Conservation (phyloP, 768 basidiomycete genomes). For the Kwoniella heveanensis region DNA sequence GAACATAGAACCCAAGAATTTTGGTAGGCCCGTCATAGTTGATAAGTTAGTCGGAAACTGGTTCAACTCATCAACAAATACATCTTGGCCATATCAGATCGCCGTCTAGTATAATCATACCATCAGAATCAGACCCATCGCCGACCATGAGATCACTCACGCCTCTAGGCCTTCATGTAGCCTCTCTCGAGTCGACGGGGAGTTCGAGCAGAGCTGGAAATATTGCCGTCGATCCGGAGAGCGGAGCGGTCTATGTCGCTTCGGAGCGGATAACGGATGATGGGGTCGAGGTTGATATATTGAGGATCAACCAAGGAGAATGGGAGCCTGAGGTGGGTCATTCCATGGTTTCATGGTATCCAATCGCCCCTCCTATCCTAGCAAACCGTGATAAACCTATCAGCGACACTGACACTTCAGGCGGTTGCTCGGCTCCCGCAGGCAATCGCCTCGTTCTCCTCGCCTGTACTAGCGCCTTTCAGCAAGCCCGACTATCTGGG, state of each 20-base stretch:
- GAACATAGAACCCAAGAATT: slow-evolving; percentile 4
- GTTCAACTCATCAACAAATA: background rate
- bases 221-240: slow-evolving; percentile 48
- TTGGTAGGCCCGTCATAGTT: slow-evolving; percentile 1
- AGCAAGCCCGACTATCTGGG: slow-evolving; percentile 26
- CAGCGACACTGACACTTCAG: background rate
- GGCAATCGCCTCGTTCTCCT: slow-evolving; percentile 42
- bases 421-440: slow-evolving; percentile 11
- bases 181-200: slow-evolving; percentile 5
- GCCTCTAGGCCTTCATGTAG: slow-evolving; percentile 13
- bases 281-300: slow-evolving; percentile 64
- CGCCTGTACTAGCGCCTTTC: slow-evolving; percentile 44
- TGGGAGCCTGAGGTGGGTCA: slow-evolving; percentile 20
- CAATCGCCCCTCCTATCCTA: no score
- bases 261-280: slow-evolving; percentile 60
- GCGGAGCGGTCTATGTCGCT: slow-evolving; percentile 61
- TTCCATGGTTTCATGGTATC: no score
- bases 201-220: slow-evolving; percentile 16
- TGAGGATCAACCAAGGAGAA: slow-evolving; percentile 16
- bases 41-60: no score
- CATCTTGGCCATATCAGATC: background rate
- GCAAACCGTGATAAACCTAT: no score
- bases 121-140: no score
- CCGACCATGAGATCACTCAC: slow-evolving; percentile 28
- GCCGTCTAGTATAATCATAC: no score